A percentile compares a stretch with the other conserved stretches of the same genome.
phyloP scores from a whole-genome alignment of 345 rosid genomes.

The Eucalyptus sp. region DNA sequence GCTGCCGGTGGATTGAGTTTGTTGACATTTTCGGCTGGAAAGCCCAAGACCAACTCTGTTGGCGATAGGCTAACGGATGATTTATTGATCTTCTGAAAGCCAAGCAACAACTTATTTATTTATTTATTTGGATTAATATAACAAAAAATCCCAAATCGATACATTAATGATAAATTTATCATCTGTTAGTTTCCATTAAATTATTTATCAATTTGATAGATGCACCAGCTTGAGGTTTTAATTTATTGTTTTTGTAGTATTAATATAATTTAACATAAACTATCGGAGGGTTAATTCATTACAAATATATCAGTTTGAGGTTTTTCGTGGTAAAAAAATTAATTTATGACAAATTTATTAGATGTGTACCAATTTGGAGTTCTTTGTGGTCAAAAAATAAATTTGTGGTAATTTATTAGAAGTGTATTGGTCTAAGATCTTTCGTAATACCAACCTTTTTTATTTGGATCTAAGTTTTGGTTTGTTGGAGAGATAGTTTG shows the following conservation, averaged over 20 bases:
- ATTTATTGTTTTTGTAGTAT: too few species aligned
- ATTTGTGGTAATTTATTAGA: fast-evolving
- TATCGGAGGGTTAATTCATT: fast-evolving
- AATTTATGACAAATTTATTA: fast-evolving
- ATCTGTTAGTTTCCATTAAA: fast-evolving
- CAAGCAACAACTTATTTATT: neutral
- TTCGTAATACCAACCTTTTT: fast-evolving
- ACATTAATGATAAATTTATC: neutral
- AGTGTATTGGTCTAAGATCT: fast-evolving
- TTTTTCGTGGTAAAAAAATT: fast-evolving
- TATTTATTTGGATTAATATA: neutral
- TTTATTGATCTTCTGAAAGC: neutral
- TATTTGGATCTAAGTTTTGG: neutral
- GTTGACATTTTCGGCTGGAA: neutral
- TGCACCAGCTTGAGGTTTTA: fast-evolving
- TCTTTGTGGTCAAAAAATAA: fast-evolving
- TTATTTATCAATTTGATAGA: fast-evolving
- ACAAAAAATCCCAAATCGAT: fast-evolving
- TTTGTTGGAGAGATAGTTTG: neutral
- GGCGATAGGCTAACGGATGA: neutral
- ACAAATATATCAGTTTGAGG: fast-evolving
- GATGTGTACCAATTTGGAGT: fast-evolving
- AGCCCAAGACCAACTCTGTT: constrained; percentile 6
- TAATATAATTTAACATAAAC: too few species aligned
- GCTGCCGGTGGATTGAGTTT: neutral